Base-by-base conservation (phyloP, 148 eudicot genomes). In the Suaeda aralocaspica region DNA sequence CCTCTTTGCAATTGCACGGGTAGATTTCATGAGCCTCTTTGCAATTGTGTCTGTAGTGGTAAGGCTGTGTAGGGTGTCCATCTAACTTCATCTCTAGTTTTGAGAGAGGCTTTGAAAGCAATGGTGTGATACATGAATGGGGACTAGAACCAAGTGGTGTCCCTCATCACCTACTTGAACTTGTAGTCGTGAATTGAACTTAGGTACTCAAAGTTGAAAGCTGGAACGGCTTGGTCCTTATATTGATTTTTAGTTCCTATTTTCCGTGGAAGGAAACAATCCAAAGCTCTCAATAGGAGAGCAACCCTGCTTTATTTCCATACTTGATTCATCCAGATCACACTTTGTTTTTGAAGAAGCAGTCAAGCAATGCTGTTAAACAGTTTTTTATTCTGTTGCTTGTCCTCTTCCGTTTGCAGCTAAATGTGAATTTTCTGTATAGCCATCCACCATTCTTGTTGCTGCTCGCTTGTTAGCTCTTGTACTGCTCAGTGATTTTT, bases 401-500 rank as follows among this genome's bases (percentile, higher is more conserved):
- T 15, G 50, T 46, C 50, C 50, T 14, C 5, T 57, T 29, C 19
- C 5, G 14, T 55, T 31, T 25, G n/a, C n/a, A n/a, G n/a, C n/a
- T n/a, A 16, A 33, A 5, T n/a, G 19, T 12, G 14, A 9, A 30
- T 46, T 67, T 26, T 55, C 62, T 26, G 49, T 21, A 8, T 29
- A 25, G n/a, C 26, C 67, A 64, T 42, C 25, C 2, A 29, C 13
- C n/a, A 19, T 53, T 49, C 64, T 46, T 33, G 46, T 46, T 33
- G 46, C 11, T 39, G 45, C 9, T 36, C 22, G 15, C 52, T 46
- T 73, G 18, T 42, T 33, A 49, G 14, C 21, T 28, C 15, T 69
- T 18, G 26, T 2, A 56, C 55, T 34, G 63, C 48, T 75, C 45
- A 29, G 30, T 66, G 9, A 63, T 39, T 67, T 51, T 59, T 56